Base-by-base conservation (phyloP, 106 monocot species). In the Iris macrosiphon region DNA sequence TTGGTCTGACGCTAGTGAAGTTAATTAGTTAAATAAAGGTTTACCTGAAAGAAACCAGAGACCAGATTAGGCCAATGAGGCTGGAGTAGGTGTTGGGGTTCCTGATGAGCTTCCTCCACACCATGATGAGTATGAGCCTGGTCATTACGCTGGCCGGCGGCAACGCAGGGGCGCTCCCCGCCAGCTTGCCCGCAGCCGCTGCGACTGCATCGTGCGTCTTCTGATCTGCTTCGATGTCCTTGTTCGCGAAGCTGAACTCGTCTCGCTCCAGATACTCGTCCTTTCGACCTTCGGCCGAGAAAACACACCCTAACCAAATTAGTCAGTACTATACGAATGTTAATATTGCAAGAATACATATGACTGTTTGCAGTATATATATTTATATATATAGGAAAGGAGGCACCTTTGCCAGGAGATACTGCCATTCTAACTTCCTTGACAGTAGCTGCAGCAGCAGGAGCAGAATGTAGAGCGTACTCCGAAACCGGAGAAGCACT, bases 51-150 rank as follows among this genome's bases (percentile, higher is more conserved):
- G 64, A 78, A 33, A 84, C 74, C 17, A 84, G 73, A 7, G 83
- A 42, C 83, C 83, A 84, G 46, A 67, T 60, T 52, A 84, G 31
- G 9, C 83, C 83, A 23, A 84, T 78, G 11, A 84, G 38, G 67
- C 78, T 78, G 59, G 83, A 84, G 38, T 84, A 84, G 45, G 83
- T 84, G 71, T 84, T 84, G 14, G 83, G 83, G 41, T 83, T 83
- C 45, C 83, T 64, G 68, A 83, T 74, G 24, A 83, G 77, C 73
- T 83, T 83, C 54, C 83, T 64, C 83, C 83, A 83, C 21, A 83
- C 83, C 83, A 77, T 83, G 60, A 83, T 83, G 11, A 84, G 59
- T 2, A 84, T 84, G 21, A 84, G 67, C 48, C 83, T 78, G 6
- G 83, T 84, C 78, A 84, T 84, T 21, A 84, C 83, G 43, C 83